Percentiles rank a stretch among this genome's conserved stretches.
Conservation (phyloP, 2,329 filamentous ascomycete genomes). For the Fusarium mexicanum region DNA sequence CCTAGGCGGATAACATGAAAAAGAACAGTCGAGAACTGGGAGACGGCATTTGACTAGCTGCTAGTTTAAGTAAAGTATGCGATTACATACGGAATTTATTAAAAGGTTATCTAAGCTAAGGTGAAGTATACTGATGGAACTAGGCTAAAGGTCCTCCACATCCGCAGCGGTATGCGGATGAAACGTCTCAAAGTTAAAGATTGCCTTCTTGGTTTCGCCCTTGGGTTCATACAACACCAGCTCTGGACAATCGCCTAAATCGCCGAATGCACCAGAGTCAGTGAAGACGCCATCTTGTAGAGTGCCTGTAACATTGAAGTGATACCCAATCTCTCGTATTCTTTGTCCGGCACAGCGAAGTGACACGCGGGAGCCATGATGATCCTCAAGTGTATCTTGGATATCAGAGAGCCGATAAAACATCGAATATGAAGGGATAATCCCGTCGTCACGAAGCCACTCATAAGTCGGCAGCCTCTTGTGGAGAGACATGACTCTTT, state of each 20-base stretch:
- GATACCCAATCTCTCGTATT: conserved; percentile 7
- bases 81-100: not conserved
- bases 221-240: conserved; percentile 18
- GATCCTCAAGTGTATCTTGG: conserved; percentile 1
- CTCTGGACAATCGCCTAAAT: not conserved
- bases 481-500: conserved; percentile 10
- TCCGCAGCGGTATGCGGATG: conserved; percentile 19
- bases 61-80: not conserved
- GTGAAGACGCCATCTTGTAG: conserved; percentile 5
- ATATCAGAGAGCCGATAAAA: conserved; percentile 12
- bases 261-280: not conserved
- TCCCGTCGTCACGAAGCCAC: conserved; percentile 16
- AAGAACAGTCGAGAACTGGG: not conserved
- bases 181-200: conserved; percentile 27
- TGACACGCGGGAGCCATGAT: conserved; percentile 16
- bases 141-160: conserved; percentile 14
- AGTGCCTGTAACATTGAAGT: conserved; percentile 20
- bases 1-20: fast-evolving
- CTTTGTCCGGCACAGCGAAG: conserved; percentile 6
- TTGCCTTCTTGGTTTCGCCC: conserved; percentile 16
- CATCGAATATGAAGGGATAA: conserved; percentile 15
- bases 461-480: conserved; percentile 12
- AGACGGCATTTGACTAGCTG: not conserved
- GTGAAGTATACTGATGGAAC: not conserved
- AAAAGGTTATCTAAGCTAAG: not conserved